Conservation (phyloP, 805 yeast genomes). For the Gaillardinia entomophila region DNA sequence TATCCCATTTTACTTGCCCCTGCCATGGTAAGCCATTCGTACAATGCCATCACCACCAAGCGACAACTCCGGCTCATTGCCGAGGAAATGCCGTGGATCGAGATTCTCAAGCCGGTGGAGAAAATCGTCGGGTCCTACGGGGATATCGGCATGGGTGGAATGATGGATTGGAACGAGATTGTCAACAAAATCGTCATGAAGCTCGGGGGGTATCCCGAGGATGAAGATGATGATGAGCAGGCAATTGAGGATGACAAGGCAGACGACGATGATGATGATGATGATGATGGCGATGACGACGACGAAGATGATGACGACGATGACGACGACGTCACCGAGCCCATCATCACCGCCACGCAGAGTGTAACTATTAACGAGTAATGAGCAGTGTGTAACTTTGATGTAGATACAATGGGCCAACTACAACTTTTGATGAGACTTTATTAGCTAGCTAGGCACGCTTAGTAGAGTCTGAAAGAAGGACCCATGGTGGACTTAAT, state of each 20-base stretch:
- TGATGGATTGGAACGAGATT: slow-evolving; percentile 96
- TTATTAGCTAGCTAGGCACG: slow-evolving; percentile 2
- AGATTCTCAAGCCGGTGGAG: slow-evolving; percentile 89
- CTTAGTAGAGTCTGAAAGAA: slow-evolving; percentile 97
- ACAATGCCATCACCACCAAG: slow-evolving; percentile 83
- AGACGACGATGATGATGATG: slow-evolving; percentile 28
- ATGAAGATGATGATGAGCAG: slow-evolving; percentile 45
- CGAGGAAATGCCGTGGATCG: slow-evolving; percentile 95
- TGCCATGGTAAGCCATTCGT: slow-evolving; percentile 90
- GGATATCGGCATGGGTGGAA: slow-evolving; percentile 99
- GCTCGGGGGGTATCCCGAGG: slow-evolving; percentile 49
- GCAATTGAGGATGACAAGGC: slow-evolving; percentile 38
- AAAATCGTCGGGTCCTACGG: slow-evolving; percentile 91
- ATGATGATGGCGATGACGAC: slow-evolving; percentile 20
- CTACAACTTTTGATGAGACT: too few relatives aligned
- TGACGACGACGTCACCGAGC: slow-evolving; percentile 29
- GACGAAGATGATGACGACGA: slow-evolving; percentile 29
- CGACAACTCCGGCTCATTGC: slow-evolving; percentile 69
- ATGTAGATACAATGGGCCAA: too few relatives aligned
- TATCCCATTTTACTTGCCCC: slow-evolving; percentile 90
- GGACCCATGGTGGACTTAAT: slow-evolving; percentile 99
- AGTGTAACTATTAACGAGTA: too few relatives aligned
- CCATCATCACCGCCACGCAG: too few relatives aligned
- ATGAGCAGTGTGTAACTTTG: too few relatives aligned
- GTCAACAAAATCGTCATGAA: slow-evolving; percentile 78